Conservation (phyloP, 2,329 filamentous ascomycete genomes). For the Colletotrichum zoysiae region DNA sequence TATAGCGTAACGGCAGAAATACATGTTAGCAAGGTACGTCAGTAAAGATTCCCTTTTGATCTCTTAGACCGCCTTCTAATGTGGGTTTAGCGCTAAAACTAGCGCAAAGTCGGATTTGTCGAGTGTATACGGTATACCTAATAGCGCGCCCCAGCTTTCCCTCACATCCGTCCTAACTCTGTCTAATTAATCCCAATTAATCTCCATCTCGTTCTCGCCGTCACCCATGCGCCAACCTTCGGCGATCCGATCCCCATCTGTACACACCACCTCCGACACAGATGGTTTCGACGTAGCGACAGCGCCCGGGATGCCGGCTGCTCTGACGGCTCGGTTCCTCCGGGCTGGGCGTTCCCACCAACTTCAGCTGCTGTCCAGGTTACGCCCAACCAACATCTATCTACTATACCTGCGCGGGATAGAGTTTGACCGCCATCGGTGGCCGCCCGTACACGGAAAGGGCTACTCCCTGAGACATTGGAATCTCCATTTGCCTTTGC, state of each 20-base stretch:
- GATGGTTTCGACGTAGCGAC: constrained; percentile 36
- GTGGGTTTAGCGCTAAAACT: no score
- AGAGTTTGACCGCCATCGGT: constrained; percentile 25
- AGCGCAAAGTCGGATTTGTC: no score
- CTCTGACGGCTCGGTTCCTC: constrained; percentile 16
- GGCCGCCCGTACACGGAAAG: constrained; percentile 11
- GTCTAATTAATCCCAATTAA: constrained; percentile 22
- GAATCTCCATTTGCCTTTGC: constrained; percentile 10
- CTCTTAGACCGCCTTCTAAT: no score
- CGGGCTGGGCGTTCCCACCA: constrained; percentile 11
- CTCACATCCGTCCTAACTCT: constrained; percentile 16
- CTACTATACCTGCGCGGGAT: not conserved
- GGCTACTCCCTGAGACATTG: constrained; percentile 34
- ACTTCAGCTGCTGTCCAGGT: not conserved
- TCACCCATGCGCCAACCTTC: constrained; percentile 30
- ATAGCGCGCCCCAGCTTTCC: constrained; percentile 1
- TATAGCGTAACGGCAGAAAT: no score
- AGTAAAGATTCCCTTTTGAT: no score
- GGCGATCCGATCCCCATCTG: constrained; percentile 21
- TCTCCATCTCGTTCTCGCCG: constrained; percentile 17
- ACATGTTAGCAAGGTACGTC: no score
- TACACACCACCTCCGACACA: constrained; percentile 34
- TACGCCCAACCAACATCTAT: not conserved
- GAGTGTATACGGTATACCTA: no score
- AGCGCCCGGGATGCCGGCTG: constrained; percentile 23